Conservation (phyloP, 306 rosid genomes). For the Prunus mume region DNA sequence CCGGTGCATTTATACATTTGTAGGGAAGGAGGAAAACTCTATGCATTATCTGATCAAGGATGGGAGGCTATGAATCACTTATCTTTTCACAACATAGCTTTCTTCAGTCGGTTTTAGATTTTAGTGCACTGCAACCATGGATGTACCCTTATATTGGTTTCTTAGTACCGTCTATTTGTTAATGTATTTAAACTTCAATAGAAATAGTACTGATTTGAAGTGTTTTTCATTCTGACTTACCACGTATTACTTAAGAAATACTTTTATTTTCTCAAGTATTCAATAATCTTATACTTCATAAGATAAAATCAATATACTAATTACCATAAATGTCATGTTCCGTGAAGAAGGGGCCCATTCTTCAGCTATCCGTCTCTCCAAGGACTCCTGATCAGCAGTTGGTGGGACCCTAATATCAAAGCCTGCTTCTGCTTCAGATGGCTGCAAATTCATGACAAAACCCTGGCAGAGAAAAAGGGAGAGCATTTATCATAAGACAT, state of each 20-base stretch:
- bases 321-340: constrained; percentile 82
- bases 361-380: constrained; percentile 35
- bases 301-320: background rate
- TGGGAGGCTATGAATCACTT: background rate
- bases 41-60: background rate
- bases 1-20: background rate
- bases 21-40: background rate
- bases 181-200: background rate
- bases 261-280: background rate
- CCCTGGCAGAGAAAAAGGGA: constrained; percentile 53
- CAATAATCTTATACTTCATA: background rate
- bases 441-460: constrained; percentile 97
- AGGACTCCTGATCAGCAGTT: constrained; percentile 38
- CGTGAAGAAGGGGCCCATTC: constrained; percentile 43
- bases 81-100: too few species aligned
- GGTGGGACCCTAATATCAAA: constrained; percentile 91
- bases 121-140: background rate
- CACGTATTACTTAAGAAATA: background rate
- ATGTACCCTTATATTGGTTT: background rate
- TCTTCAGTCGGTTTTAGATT: too few species aligned
- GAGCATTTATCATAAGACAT: constrained; percentile 4
- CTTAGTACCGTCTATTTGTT: background rate
- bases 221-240: background rate
- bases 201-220: background rate
- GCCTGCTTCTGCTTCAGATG: constrained; percentile 99